Evolutionary conservation across 192 early-diverging fungal genomes (phyloP).

Genomic region (Rhizophagus sp.): DNA sequence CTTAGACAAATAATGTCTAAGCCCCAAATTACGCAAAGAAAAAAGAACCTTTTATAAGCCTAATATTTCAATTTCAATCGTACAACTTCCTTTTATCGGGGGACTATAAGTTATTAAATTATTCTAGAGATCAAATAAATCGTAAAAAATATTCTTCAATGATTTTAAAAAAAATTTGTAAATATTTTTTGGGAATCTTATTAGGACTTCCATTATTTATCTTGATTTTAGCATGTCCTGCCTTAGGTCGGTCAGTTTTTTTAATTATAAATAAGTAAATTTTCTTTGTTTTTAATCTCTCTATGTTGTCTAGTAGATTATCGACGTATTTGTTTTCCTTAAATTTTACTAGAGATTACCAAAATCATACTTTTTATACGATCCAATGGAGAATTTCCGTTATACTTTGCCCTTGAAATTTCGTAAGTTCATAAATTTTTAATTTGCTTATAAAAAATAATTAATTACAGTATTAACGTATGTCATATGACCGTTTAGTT

Average conservation of each 20-base stretch:
- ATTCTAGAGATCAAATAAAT: too few species aligned
- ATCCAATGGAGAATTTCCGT: background rate
- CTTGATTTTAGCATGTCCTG: background rate
- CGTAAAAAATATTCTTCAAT: background rate
- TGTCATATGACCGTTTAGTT: background rate
- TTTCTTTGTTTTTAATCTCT: background rate
- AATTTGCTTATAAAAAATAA: too few species aligned
- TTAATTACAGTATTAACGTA: too few species aligned
- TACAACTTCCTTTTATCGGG: background rate
- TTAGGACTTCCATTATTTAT: background rate
- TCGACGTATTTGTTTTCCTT: background rate
- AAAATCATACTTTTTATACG: background rate
- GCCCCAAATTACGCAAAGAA: too few species aligned
- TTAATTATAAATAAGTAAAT: too few species aligned
- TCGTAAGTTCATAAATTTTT: background rate
- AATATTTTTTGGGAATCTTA: background rate
- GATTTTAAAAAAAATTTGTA: background rate
- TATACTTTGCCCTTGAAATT: background rate
- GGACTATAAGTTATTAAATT: too few species aligned
- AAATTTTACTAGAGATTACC: background rate
- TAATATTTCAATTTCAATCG: too few species aligned
- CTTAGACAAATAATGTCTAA: too few species aligned
- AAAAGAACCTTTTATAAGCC: too few species aligned
- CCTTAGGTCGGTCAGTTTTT: background rate
- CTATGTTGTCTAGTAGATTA: background rate